phyloP scores from a whole-genome alignment of 1,139 yeast species.

The Candida mesenterica region DNA sequence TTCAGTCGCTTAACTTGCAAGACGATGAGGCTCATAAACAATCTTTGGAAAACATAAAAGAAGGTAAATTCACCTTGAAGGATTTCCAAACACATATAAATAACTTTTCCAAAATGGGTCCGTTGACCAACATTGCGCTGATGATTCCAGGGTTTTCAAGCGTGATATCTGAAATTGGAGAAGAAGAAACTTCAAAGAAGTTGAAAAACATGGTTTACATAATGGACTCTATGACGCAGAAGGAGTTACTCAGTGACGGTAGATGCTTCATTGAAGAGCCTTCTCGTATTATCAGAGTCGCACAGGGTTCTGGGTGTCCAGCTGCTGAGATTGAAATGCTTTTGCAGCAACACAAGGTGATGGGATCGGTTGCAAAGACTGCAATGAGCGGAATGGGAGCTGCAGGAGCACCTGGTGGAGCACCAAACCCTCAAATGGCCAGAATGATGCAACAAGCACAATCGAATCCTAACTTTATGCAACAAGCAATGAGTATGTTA shows the following conservation, averaged over 20 bases:
- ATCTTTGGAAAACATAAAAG: conserved; percentile 88
- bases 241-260: conserved; percentile 92
- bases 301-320: conserved; percentile 93
- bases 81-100: conserved; percentile 96
- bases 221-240: conserved; percentile 94
- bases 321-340: conserved; percentile 94
- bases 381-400: conserved; percentile 44
- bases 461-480: conserved; percentile 53
- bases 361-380: conserved; percentile 88
- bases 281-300: conserved; percentile 81
- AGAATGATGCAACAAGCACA: conserved; percentile 43
- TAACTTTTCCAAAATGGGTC: conserved; percentile 95
- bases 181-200: conserved; percentile 80
- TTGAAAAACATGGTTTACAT: conserved; percentile 88
- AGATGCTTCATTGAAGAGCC: conserved; percentile 78
- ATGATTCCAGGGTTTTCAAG: conserved; percentile 95
- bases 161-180: conserved; percentile 83
- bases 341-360: conserved; percentile 86
- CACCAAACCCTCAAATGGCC: conserved; percentile 19
- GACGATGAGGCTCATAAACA: conserved; percentile 68
- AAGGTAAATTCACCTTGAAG: conserved; percentile 88
- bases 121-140: conserved; percentile 85
- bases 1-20: conserved; percentile 82
- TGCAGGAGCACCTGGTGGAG: conserved; percentile 27
- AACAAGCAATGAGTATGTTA: conserved; percentile 39